Conservation (phyloP, 1,284 basidiomycete species). For the Heterobasidion irregulare region DNA sequence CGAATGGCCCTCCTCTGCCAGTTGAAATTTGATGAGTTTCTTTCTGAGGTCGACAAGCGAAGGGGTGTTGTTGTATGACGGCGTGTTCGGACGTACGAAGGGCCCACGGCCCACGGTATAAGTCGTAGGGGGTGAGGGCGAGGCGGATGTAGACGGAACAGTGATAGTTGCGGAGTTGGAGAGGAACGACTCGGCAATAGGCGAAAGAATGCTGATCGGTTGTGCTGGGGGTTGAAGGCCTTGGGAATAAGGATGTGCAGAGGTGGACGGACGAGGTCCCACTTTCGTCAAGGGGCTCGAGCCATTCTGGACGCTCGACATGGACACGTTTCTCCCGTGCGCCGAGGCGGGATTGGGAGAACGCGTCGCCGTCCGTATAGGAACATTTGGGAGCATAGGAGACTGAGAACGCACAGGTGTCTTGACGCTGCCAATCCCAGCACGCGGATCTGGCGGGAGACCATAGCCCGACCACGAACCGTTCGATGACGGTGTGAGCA, state of each 20-base stretch:
- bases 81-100: conserved; percentile 35
- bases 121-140: conserved; percentile 39
- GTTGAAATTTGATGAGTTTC: conserved; percentile 80
- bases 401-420: conserved; percentile 43
- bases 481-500: conserved; percentile 36
- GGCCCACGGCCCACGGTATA: conserved; percentile 50
- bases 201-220: conserved; percentile 44
- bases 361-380: conserved; percentile 26
- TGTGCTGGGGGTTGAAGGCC: conserved; percentile 20
- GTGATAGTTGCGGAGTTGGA: conserved; percentile 16
- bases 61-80: conserved; percentile 34
- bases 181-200: conserved; percentile 58
- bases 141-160: conserved; percentile 20
- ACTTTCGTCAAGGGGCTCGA: conserved; percentile 20
- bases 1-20: conserved; percentile 71
- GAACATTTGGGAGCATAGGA: conserved; percentile 32
- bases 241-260: conserved; percentile 19
- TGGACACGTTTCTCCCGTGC: conserved; percentile 44
- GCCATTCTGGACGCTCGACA: conserved; percentile 16
- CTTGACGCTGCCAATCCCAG: conserved; percentile 36
- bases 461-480: conserved; percentile 41
- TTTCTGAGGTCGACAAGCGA: conserved; percentile 73
- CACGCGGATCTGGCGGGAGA: conserved; percentile 51
- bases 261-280: conserved; percentile 28
- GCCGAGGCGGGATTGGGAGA: conserved; percentile 20